Evolutionary conservation across 169 alveolate genomes (phyloP).

Genomic region (Neospora caninum): DNA sequence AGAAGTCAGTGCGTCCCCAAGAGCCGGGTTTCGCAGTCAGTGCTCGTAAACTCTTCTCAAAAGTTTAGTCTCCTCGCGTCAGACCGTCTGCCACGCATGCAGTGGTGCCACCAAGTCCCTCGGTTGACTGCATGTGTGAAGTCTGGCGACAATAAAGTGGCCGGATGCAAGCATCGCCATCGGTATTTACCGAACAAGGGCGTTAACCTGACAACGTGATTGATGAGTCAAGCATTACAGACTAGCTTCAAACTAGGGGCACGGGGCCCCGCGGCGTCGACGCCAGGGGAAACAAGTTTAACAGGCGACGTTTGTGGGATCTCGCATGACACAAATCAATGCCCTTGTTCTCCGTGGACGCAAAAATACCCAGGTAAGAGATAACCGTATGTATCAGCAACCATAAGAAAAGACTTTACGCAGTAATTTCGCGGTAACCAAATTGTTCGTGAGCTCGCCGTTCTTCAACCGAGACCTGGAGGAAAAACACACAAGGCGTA

Average conservation of each 20-base stretch:
- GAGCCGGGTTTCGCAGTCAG: too few relatives aligned
- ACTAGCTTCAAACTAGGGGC: not conserved
- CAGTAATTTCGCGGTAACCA: not conserved
- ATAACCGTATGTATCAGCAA: not conserved
- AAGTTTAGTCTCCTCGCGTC: too few relatives aligned
- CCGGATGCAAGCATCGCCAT: too few relatives aligned
- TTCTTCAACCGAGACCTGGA: slow-evolving; percentile 27
- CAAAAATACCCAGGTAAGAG: not conserved
- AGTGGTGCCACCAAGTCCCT: too few relatives aligned
- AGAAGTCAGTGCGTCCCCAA: too few relatives aligned
- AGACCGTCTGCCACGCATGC: too few relatives aligned
- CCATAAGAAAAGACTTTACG: not conserved
- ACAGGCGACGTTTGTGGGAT: not conserved
- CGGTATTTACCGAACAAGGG: too few relatives aligned
- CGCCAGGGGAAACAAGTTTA: not conserved
- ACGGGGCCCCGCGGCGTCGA: not conserved
- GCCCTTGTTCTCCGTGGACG: not conserved
- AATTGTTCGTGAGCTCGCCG: slow-evolving; percentile 17
- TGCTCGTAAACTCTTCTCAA: too few relatives aligned
- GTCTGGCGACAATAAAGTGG: too few relatives aligned
- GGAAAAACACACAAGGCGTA: not conserved
- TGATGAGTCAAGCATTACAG: not conserved
- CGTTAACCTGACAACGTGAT: not conserved
- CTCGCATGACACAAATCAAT: not conserved
- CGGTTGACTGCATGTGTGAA: too few relatives aligned